Conservation (phyloP, 75 land plant genomes). For the Pseudotsuga menziesii region DNA sequence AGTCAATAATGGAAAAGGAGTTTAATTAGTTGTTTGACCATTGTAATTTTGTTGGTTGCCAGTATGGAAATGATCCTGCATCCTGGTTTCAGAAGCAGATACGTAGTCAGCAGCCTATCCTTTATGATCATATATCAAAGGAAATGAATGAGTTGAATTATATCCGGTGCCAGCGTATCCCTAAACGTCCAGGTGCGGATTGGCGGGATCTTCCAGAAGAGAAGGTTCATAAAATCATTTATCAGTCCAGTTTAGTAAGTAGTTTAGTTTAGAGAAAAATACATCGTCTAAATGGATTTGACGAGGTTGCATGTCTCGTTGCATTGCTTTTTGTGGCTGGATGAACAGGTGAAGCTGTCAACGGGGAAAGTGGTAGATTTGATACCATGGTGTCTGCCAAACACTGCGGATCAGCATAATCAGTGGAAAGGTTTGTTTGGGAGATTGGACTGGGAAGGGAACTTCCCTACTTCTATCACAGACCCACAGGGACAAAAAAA, state of each 20-base stretch:
- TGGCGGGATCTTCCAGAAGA: conserved; percentile 95
- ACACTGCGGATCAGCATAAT: conserved; percentile 57
- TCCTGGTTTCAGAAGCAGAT: conserved; percentile 94
- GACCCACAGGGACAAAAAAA: no score
- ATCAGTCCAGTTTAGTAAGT: no score
- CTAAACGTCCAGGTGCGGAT: conserved; percentile 88
- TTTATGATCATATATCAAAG: conserved; percentile 85
- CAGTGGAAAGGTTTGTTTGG: conserved; percentile 70
- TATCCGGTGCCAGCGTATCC: conserved; percentile 79
- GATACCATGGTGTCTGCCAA: conserved; percentile 95
- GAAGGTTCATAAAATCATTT: conserved; percentile 44
- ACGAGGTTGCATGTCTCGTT: background rate
- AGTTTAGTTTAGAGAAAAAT: no score
- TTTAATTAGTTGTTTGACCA: background rate
- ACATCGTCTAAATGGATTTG: no score
- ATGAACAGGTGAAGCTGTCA: conserved; percentile 81
- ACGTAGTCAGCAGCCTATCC: conserved; percentile 40
- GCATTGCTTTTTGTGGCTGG: background rate
- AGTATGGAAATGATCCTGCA: conserved; percentile 72
- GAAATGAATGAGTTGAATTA: conserved; percentile 96
- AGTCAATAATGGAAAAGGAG: no score
- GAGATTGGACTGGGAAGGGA: conserved; percentile 66
- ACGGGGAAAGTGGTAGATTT: conserved; percentile 77
- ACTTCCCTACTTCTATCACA: conserved; percentile 69
- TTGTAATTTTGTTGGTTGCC: background rate